phyloP scores from a whole-genome alignment of 1,284 basidiomycete species.

The Xerocomus nothofagi region DNA sequence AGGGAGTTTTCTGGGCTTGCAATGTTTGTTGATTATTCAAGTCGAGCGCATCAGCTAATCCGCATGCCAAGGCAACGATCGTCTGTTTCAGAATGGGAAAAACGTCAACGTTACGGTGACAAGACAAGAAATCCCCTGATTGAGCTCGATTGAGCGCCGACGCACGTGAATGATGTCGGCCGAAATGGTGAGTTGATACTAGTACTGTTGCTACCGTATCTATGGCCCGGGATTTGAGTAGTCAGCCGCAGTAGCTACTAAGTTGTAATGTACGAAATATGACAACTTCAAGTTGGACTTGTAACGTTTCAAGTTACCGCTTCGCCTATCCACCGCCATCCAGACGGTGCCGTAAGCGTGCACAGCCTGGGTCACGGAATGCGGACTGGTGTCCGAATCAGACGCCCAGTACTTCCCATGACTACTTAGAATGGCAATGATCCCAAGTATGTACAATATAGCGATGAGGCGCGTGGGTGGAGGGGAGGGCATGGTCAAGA shows the following conservation, averaged over 20 bases:
- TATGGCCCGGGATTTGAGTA: no score
- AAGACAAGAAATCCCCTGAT: background rate
- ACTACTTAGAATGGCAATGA: conserved; percentile 1
- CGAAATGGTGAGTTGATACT: background rate
- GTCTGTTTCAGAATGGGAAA: background rate
- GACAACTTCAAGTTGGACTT: no score
- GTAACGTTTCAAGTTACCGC: no score
- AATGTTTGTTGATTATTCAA: conserved; percentile 8
- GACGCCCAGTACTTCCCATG: background rate
- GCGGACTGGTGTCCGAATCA: no score
- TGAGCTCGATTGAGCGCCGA: no score
- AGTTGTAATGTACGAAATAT: no score
- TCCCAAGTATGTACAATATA: background rate
- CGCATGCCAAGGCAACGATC: background rate
- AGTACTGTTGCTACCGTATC: no score
- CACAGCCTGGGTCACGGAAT: background rate
- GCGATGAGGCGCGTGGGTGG: no score
- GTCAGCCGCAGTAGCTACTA: no score
- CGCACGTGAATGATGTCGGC: background rate
- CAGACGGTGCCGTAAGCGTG: no score
- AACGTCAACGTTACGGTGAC: no score
- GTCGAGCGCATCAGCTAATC: conserved; percentile 4
- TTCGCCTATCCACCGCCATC: background rate
- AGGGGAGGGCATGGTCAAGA: background rate
- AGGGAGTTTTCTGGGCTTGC: no score